A percentile compares a stretch with the other conserved stretches of the same genome.
These are phyloP conservation scores for Ophiostoma himal-ulmi DNA, from an alignment of 2,329 filamentous ascomycete species.

Conservation along the genomic window DNA sequence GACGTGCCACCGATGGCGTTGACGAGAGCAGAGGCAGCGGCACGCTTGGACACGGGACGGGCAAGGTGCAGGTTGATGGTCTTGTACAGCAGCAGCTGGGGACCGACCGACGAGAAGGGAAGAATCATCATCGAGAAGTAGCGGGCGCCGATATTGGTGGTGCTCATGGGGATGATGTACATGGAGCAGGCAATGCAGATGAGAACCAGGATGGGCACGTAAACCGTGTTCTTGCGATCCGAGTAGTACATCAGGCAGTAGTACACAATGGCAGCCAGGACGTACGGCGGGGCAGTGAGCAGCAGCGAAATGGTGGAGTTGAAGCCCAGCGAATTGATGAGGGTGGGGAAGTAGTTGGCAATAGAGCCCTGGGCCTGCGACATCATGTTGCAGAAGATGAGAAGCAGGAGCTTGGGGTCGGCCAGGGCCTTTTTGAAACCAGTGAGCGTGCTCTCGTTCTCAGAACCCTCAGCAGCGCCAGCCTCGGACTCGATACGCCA, in stretches of 20 bases:
- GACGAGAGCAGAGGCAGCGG: conserved; percentile 38
- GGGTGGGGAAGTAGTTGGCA: conserved; percentile 31
- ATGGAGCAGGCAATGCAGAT: conserved; percentile 25
- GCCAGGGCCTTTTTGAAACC: conserved; percentile 24
- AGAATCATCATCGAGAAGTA: conserved; percentile 42
- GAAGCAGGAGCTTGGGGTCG: conserved; percentile 21
- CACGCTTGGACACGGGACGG: conserved; percentile 39
- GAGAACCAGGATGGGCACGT: conserved; percentile 33
- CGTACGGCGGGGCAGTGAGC: conserved; percentile 13
- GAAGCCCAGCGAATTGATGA: conserved; percentile 34
- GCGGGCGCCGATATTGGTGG: conserved; percentile 35
- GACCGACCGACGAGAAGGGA: conserved; percentile 37
- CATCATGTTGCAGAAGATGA: conserved; percentile 29
- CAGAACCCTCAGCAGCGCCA: conserved; percentile 36
- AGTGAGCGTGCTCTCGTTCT: conserved; percentile 30
- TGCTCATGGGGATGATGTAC: conserved; percentile 31
- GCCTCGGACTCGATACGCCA: conserved; percentile 34
- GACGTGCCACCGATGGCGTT: conserved; percentile 34
- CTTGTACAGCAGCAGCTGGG: conserved; percentile 39
- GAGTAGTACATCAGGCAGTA: conserved; percentile 34
- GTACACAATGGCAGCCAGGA: conserved; percentile 33
- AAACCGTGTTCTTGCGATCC: conserved; percentile 32
- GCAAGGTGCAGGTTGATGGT: conserved; percentile 34
- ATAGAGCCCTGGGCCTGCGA: conserved; percentile 35
- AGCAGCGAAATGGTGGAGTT: conserved; percentile 40